Evolutionary conservation across 116 monocot genomes (phyloP).

Genomic region (Trichopus zeylanicus): DNA sequence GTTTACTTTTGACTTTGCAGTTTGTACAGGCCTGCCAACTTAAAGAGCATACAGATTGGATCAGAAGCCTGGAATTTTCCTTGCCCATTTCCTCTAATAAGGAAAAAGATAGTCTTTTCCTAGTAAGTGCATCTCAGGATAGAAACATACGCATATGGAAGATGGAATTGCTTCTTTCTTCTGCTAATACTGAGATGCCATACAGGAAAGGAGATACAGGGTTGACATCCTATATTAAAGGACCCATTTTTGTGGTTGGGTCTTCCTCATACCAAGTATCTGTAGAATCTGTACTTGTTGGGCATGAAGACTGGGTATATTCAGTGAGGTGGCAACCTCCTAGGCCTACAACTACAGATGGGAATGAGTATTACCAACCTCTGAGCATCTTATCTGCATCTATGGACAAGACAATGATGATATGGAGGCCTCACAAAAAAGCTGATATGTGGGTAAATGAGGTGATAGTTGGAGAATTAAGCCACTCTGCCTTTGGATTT

Average conservation of each 20-base stretch:
- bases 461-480: slow-evolving; percentile 92
- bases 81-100: slow-evolving; percentile 39
- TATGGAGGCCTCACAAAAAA: slow-evolving; percentile 88
- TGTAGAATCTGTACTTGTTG: slow-evolving; percentile 89
- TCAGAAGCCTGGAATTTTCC: slow-evolving; percentile 92
- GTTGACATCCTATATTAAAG: slow-evolving; percentile 86
- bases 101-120: slow-evolving; percentile 48
- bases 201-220: slow-evolving; percentile 37
- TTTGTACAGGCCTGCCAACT: slow-evolving; percentile 72
- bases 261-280: slow-evolving; percentile 61
- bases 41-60: slow-evolving; percentile 98
- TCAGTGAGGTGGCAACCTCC: slow-evolving; percentile 91
- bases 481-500: slow-evolving; percentile 90
- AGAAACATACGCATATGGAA: slow-evolving; percentile 97
- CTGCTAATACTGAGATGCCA: slow-evolving; percentile 20
- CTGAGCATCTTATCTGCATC: slow-evolving; percentile 94
- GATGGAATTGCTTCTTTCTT: slow-evolving; percentile 32
- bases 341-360: slow-evolving; percentile 13
- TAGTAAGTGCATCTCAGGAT: slow-evolving; percentile 96
- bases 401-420: slow-evolving; percentile 99
- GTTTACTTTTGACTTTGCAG: slow-evolving; percentile 30
- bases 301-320: slow-evolving; percentile 99
- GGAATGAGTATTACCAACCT: slow-evolving; percentile 38
- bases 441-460: slow-evolving; percentile 95
- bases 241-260: slow-evolving; percentile 57